Evolutionary conservation across 1,284 basidiomycete species (phyloP).

Genomic region (Cystobasidium pallidum): DNA sequence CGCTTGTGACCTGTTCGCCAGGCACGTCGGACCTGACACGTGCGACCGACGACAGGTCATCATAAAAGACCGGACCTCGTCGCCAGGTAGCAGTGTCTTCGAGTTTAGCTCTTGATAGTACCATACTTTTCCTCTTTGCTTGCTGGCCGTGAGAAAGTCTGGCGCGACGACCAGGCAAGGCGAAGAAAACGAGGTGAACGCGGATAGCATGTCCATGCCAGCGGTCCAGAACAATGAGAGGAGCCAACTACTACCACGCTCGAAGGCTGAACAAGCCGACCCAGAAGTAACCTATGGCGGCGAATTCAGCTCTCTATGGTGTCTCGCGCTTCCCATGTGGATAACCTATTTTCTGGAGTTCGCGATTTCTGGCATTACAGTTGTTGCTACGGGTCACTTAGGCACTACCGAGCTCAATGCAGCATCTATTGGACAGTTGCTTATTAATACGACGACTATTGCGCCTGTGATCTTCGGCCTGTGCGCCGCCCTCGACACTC

Average conservation of each 20-base stretch:
- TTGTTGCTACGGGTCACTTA: conserved; percentile 19
- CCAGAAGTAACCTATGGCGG: not conserved
- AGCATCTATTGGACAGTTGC: conserved; percentile 25
- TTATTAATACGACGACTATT: conserved; percentile 29
- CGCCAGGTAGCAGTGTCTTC: no score
- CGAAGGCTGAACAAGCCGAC: not conserved
- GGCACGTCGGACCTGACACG: no score
- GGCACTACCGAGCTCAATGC: conserved; percentile 34
- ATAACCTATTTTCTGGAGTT: conserved; percentile 30
- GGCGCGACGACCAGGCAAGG: no score
- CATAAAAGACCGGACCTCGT: no score
- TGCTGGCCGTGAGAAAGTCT: no score
- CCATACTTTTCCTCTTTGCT: no score
- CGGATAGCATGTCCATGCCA: not conserved
- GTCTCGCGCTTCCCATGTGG: conserved; percentile 26
- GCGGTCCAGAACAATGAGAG: not conserved
- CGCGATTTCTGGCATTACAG: conserved; percentile 23
- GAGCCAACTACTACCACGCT: not conserved
- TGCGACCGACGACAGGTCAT: no score
- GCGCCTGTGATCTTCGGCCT: conserved; percentile 33
- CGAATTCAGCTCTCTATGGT: conserved; percentile 10
- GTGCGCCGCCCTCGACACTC: conserved; percentile 26
- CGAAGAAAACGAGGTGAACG: not conserved
- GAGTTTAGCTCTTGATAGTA: no score
- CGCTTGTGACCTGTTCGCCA: no score